phyloP scores from a whole-genome alignment of 371 early-diverging fungal species.

The Lichtheimia hyalospora region DNA sequence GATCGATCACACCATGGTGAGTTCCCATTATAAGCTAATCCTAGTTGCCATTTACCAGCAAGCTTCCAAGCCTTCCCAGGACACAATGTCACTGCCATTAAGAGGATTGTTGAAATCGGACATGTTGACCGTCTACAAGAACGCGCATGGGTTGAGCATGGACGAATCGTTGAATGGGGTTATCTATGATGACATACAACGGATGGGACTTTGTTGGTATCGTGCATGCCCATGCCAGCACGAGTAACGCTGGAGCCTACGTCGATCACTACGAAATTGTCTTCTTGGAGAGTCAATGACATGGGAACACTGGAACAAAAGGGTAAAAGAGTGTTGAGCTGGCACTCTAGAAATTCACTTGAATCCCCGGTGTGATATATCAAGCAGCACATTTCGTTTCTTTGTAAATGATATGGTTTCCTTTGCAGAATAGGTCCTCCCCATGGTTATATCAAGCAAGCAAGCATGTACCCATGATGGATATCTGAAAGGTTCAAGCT shows the following conservation, averaged over 20 bases:
- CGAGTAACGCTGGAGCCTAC: slow-evolving; percentile 64
- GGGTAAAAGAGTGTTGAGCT: too few relatives aligned
- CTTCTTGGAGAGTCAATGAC: slow-evolving; percentile 61
- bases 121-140: slow-evolving; percentile 30
- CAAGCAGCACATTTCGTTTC: too few relatives aligned
- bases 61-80: slow-evolving; percentile 80
- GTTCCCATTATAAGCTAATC: too few relatives aligned
- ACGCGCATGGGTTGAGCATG: neutral
- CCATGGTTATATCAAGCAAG: too few relatives aligned
- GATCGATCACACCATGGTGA: neutral
- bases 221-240: slow-evolving; percentile 70
- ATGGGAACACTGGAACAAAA: slow-evolving; percentile 9
- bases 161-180: neutral
- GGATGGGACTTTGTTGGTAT: slow-evolving; percentile 68
- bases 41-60: slow-evolving; percentile 65
- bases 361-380: too few relatives aligned
- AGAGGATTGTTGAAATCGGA: slow-evolving; percentile 58
- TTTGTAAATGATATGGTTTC: too few relatives aligned
- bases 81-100: slow-evolving; percentile 57
- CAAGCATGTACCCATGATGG: too few relatives aligned
- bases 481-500: too few relatives aligned
- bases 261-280: slow-evolving; percentile 77
- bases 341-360: too few relatives aligned
- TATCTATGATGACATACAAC: slow-evolving; percentile 41
- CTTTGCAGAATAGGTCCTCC: too few relatives aligned